Conservation (phyloP, 2,329 filamentous ascomycete species). For the Ilyonectria sp. region DNA sequence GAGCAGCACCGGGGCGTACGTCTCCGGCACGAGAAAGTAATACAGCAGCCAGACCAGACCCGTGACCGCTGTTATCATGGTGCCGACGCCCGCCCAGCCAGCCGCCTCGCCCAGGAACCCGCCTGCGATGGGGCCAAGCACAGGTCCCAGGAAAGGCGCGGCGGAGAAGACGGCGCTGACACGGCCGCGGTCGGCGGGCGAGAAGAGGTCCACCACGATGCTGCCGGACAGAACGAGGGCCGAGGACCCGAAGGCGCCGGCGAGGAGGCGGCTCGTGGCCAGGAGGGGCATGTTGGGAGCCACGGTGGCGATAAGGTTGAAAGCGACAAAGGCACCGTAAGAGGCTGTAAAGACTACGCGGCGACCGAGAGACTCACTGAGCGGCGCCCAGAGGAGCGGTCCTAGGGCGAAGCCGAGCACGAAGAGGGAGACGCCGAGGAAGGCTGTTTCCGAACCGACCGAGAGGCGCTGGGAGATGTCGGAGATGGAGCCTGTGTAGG, state of each 20-base stretch:
- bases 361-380: neutral
- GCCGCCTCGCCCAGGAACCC: neutral
- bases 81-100: neutral
- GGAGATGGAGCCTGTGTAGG: neutral
- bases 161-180: neutral
- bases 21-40: neutral
- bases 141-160: too few species aligned
- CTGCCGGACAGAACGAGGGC: neutral
- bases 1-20: slow-evolving; percentile 11
- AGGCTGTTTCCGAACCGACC: neutral
- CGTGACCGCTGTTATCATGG: neutral
- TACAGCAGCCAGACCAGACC: neutral
- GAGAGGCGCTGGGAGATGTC: neutral
- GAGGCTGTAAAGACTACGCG: neutral
- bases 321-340: neutral
- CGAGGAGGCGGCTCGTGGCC: neutral
- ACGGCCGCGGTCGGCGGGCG: neutral
- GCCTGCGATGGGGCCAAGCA: neutral
- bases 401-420: neutral
- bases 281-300: neutral
- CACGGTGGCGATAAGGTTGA: neutral
- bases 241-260: neutral
- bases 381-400: neutral
- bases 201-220: neutral
- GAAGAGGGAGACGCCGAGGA: neutral